Evolutionary conservation across 2,329 filamentous ascomycete species (phyloP).

Genomic region (Microdochium trichocladiopsis): DNA sequence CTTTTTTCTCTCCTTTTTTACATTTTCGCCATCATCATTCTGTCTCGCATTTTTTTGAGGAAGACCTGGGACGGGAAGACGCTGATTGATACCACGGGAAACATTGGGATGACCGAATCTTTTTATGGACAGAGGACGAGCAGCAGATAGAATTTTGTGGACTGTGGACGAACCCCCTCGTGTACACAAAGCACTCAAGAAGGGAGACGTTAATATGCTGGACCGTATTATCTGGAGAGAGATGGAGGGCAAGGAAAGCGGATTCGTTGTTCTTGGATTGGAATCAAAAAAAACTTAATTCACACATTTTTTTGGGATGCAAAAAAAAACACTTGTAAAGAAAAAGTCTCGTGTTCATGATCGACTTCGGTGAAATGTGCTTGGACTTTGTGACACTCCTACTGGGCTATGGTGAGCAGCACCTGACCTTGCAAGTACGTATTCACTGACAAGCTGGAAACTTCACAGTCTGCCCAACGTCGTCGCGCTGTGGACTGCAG

Average conservation of each 20-base stretch:
- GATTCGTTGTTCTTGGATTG: slow-evolving; percentile 1
- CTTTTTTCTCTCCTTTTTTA: slow-evolving; percentile 8
- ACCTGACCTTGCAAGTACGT: too few relatives aligned
- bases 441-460: too few relatives aligned
- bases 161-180: not conserved
- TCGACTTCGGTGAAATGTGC: too few relatives aligned
- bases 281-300: slow-evolving; percentile 19
- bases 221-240: slow-evolving; percentile 40
- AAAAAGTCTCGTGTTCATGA: too few relatives aligned
- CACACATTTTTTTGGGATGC: slow-evolving; percentile 8
- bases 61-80: not conserved
- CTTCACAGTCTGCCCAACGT: too few relatives aligned
- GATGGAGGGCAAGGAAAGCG: not conserved
- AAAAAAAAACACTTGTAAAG: slow-evolving; percentile 2
- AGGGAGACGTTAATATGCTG: slow-evolving; percentile 27
- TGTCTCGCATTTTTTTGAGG: slow-evolving; percentile 2
- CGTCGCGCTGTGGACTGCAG: too few relatives aligned
- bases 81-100: not conserved
- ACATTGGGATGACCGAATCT: not conserved
- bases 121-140: not conserved
- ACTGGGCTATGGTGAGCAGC: too few relatives aligned
- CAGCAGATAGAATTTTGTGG: not conserved
- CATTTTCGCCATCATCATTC: slow-evolving; percentile 7
- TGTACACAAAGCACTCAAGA: slow-evolving; percentile 6
- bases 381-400: not conserved